Percentiles rank a stretch among this genome's conserved stretches.
Evolutionary conservation across 148 eudicot species (phyloP).

Genomic region (Silene uniflora): DNA sequence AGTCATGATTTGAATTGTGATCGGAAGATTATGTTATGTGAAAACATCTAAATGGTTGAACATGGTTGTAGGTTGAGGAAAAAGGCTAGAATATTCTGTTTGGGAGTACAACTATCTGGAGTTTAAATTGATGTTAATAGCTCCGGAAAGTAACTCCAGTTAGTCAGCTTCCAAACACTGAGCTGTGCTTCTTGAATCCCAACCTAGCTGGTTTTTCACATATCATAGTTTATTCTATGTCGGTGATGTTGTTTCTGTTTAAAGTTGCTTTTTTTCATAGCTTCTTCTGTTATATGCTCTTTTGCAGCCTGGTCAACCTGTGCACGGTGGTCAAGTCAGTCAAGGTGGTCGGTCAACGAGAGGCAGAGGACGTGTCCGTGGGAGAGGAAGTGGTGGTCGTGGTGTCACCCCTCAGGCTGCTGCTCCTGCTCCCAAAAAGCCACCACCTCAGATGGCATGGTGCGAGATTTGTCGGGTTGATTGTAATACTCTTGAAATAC

Average conservation of each 20-base stretch:
- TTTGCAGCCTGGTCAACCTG: conserved; percentile 40
- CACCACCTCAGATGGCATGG: conserved; percentile 32
- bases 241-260: conserved; percentile 14
- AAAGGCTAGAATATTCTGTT: conserved; percentile 19
- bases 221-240: conserved; percentile 19
- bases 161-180: conserved; percentile 29
- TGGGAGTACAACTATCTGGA: conserved; percentile 36
- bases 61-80: conserved; percentile 16
- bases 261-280: not conserved
- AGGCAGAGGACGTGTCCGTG: conserved; percentile 36
- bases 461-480: conserved; percentile 76
- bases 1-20: conserved; percentile 12
- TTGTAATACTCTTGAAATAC: conserved; percentile 61
- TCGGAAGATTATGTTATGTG: conserved; percentile 29
- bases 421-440: conserved; percentile 30
- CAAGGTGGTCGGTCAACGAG: conserved; percentile 29
- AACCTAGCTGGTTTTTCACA: conserved; percentile 29
- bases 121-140: conserved; percentile 5
- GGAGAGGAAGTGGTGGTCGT: conserved; percentile 57
- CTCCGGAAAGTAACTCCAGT: conserved; percentile 27
- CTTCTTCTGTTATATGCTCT: conserved; percentile 7
- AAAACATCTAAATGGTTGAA: conserved; percentile 14
- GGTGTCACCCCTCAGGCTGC: conserved; percentile 23
- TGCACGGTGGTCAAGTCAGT: conserved; percentile 30
- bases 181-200: conserved; percentile 23